Evolutionary conservation across 2,329 filamentous ascomycete species (phyloP).

Genomic region (Uncinocarpus reesii): DNA sequence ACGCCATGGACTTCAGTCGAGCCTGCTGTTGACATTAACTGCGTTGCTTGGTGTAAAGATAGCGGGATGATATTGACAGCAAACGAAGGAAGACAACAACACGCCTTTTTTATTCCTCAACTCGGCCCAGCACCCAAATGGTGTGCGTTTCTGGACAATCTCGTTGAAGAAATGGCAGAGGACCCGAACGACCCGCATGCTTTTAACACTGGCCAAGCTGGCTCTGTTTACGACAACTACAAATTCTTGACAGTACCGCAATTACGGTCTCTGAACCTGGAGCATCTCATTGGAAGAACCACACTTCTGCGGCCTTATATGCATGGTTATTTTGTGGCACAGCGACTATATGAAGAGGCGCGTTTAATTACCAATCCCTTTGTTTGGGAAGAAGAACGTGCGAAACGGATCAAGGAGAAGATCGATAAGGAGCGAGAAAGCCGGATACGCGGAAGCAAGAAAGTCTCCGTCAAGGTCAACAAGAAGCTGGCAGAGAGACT

Average conservation of each 20-base stretch:
- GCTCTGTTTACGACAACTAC: constrained; percentile 95
- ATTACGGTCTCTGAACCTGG: constrained; percentile 71
- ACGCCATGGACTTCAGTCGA: constrained; percentile 93
- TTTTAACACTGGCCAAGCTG: constrained; percentile 38
- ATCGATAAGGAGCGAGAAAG: constrained; percentile 95
- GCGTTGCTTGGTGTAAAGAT: constrained; percentile 83
- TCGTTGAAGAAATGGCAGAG: constrained; percentile 98
- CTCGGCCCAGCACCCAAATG: constrained; percentile 86
- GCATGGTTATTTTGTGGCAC: constrained; percentile 97
- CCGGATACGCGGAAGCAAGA: constrained; percentile 87
- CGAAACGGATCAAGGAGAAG: constrained; percentile 85
- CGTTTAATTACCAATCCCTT: constrained; percentile 87
- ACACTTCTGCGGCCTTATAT: constrained; percentile 89
- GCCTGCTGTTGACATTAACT: constrained; percentile 86
- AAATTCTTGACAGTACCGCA: constrained; percentile 91
- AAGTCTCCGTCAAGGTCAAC: constrained; percentile 84
- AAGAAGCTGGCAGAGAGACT: constrained; percentile 53
- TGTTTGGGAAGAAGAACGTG: constrained; percentile 81
- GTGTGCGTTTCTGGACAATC: constrained; percentile 93
- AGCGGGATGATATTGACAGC: constrained; percentile 93
- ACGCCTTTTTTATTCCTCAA: constrained; percentile 89
- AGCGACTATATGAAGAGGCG: constrained; percentile 91
- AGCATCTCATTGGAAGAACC: constrained; percentile 81
- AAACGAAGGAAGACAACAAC: constrained; percentile 91
- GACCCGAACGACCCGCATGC: constrained; percentile 54